Evolutionary conservation across 768 basidiomycete species (phyloP).

Genomic region (Sporobolomyces phaffii): DNA sequence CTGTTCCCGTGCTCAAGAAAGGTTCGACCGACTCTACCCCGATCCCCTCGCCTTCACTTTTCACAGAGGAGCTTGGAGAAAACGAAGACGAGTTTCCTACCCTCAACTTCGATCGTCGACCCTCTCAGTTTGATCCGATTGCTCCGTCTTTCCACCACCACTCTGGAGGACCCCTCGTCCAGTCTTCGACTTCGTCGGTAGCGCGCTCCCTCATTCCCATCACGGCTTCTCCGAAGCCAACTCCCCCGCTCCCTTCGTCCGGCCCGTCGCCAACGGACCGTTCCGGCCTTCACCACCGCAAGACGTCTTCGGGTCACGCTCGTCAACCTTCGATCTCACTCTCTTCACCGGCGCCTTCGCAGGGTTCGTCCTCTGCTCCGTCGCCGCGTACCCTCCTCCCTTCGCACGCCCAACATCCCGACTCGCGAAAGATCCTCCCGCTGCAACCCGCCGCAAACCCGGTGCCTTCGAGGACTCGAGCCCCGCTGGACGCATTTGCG

Average conservation of each 20-base stretch:
- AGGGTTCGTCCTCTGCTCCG: neutral
- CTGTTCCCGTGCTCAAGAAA: neutral
- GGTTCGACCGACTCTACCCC: neutral
- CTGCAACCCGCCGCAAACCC: slow-evolving; percentile 13
- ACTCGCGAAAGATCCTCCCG: slow-evolving; percentile 19
- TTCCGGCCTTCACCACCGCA: slow-evolving; percentile 7
- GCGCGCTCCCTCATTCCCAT: slow-evolving; percentile 8
- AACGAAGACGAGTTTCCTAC: slow-evolving; percentile 24
- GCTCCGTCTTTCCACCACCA: slow-evolving; percentile 29
- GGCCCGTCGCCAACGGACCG: neutral
- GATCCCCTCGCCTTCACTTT: neutral
- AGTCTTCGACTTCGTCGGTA: neutral
- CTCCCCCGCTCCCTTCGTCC: neutral
- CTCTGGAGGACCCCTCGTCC: neutral
- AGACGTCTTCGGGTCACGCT: slow-evolving; percentile 17
- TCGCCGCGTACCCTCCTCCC: slow-evolving; percentile 11
- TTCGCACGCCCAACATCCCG: neutral
- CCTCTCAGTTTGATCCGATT: slow-evolving; percentile 30
- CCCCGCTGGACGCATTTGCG: slow-evolving; percentile 35
- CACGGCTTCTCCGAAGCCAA: neutral
- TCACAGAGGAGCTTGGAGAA: neutral
- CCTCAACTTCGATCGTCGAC: slow-evolving; percentile 32
- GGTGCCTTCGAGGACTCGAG: slow-evolving; percentile 12
- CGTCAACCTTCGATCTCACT: slow-evolving; percentile 24
- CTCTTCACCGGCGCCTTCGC: neutral